These are phyloP conservation scores for Dipteronia dyeriana DNA, from an alignment of 345 rosid species.

Conservation along the genomic window DNA sequence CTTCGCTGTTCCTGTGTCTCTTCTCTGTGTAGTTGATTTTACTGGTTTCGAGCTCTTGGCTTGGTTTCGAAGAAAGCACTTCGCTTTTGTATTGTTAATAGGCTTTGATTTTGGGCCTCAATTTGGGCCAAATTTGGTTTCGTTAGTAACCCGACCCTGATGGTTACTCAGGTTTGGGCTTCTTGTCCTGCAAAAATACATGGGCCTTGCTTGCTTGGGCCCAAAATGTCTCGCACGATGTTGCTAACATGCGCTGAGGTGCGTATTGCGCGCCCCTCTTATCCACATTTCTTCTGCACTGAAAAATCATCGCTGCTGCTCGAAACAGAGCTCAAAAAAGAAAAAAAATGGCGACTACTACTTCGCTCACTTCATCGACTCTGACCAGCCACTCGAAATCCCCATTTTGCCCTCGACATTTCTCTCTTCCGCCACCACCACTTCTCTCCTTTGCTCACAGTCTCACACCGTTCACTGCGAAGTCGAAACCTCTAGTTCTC, in stretches of 20 bases:
- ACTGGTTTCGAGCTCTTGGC: constrained; percentile 24
- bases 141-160: too few species aligned
- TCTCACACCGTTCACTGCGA: constrained; percentile 39
- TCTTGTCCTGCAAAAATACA: neutral
- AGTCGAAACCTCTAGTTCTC: constrained; percentile 27
- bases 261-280: constrained; percentile 22
- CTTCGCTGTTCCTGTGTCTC: neutral
- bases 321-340: constrained; percentile 13
- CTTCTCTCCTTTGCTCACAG: constrained; percentile 45
- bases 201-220: neutral
- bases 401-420: constrained; percentile 35
- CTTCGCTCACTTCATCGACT: constrained; percentile 40
- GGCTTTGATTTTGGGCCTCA: neutral
- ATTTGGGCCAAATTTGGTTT: neutral
- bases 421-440: constrained; percentile 30
- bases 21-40: neutral
- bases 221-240: neutral
- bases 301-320: neutral
- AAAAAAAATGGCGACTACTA: constrained; percentile 51
- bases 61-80: constrained; percentile 40
- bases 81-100: neutral
- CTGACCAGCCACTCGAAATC: constrained; percentile 31
- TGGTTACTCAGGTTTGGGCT: neutral
- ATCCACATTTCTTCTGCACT: constrained; percentile 14
- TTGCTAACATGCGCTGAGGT: neutral